Percentiles rank a stretch among this genome's conserved stretches.
Conservation (phyloP, 331 rosid species). For the Quercus tomentella region DNA sequence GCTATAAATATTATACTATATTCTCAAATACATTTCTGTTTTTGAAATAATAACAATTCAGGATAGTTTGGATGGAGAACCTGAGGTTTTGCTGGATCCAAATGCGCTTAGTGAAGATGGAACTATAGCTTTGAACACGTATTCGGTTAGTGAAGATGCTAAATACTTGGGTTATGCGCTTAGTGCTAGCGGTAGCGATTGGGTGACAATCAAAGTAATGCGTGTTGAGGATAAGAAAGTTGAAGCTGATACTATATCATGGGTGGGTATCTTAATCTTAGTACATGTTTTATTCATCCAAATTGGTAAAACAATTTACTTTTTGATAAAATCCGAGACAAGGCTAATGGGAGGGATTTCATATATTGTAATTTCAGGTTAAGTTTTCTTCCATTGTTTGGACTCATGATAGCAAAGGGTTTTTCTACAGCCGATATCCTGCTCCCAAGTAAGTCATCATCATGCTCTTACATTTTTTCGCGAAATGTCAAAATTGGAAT, state of each 20-base stretch:
- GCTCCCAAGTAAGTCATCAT: slow-evolving; percentile 70
- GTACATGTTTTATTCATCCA: neutral
- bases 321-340: neutral
- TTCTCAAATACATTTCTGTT: neutral
- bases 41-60: slow-evolving; percentile 19
- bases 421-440: slow-evolving; percentile 93
- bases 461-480: neutral
- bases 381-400: slow-evolving; percentile 78
- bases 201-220: slow-evolving; percentile 79
- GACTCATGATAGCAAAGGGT: slow-evolving; percentile 91
- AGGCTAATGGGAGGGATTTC: neutral
- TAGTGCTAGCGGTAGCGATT: slow-evolving; percentile 92
- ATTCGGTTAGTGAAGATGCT: slow-evolving; percentile 73
- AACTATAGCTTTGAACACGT: slow-evolving; percentile 60
- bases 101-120: slow-evolving; percentile 86
- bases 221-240: slow-evolving; percentile 55
- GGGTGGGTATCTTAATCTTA: slow-evolving; percentile 52
- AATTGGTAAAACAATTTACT: neutral
- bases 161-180: slow-evolving; percentile 80
- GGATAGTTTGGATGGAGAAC: slow-evolving; percentile 83
- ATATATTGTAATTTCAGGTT: slow-evolving; percentile 55
- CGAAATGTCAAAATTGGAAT: neutral
- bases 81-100: slow-evolving; percentile 82
- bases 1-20: neutral
- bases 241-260: slow-evolving; percentile 65